Evolutionary conservation across 1,284 basidiomycete species (phyloP), one percentile per base, ranked within the genome.

Genomic region (Cutaneotrichosporon cyanovorans): DNA sequence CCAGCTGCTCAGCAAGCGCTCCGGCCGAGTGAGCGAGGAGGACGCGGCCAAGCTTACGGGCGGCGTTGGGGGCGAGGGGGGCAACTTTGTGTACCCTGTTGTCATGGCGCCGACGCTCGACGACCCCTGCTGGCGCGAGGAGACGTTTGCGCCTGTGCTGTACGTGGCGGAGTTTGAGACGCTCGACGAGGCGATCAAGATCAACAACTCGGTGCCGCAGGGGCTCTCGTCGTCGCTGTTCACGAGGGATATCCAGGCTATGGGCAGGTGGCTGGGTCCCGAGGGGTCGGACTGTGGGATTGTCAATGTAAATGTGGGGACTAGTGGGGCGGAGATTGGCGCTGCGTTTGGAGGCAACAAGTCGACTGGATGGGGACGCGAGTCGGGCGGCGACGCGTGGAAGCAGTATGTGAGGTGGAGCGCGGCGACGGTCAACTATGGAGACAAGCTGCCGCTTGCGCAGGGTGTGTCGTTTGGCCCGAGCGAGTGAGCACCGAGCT

Each of bases 371-470:
- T 90, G 88, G 89, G 92, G 92, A n/a, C 80, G 91, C 46, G 91
- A 96, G 73, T 90, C 87, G 14, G 91, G 91, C 30, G 91, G 91
- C 38, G 91, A 96, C 70, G 86, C 91, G 20, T 96, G 91, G 91
- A 92, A 92, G 71, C 87, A 93, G 48, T 70, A 70, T 44, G 65
- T 68, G 30, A 48, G 67, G 39, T 69, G 67, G 67, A 62, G 59
- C 35, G 57, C 64, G 66, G 90, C 87, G 66, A 96, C 91, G 7
- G 77, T 97, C 68, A 97, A 96, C 73, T 96, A 87, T 73, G 88
- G 86, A 25, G 80, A 87, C 63, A 79, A 82, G 60, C 83, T 89
- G 39, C 88, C 87, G 10, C 75, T 96, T 21, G 91, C 91, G 1
- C 91, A 96, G 72, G 91, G 91, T 6, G 89, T 96, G 51, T 81